A percentile compares a stretch with the other conserved stretches of the same genome.
These are phyloP conservation scores for Fraxinus greggii DNA, from an alignment of 305 asterid genomes.

Conservation along the genomic window DNA sequence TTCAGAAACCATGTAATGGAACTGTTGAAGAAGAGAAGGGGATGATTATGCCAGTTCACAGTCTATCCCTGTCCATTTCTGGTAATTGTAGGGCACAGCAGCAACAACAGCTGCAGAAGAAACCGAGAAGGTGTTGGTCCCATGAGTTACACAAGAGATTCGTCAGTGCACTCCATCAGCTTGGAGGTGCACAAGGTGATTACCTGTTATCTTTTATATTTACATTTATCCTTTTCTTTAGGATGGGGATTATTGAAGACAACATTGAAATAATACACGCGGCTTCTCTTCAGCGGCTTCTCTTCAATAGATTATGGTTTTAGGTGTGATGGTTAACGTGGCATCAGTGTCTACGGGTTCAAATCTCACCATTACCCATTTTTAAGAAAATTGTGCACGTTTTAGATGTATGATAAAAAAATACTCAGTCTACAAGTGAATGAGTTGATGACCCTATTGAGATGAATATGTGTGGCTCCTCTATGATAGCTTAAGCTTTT, in stretches of 20 bases:
- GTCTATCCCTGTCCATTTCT: not conserved
- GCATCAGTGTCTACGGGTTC: not conserved
- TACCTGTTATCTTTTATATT: not conserved
- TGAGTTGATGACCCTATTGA: not conserved
- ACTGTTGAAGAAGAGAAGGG: not conserved
- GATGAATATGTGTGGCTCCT: not conserved
- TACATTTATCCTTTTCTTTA: not conserved
- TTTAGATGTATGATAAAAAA: not conserved
- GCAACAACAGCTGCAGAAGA: not conserved
- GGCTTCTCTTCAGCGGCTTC: no score
- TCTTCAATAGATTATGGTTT: not conserved
- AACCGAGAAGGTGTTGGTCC: constrained; percentile 19
- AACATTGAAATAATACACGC: not conserved
- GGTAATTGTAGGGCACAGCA: not conserved
- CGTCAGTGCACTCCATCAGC: constrained; percentile 8
- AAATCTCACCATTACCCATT: no score
- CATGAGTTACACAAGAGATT: constrained; percentile 14
- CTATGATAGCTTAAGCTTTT: not conserved
- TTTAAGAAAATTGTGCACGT: not conserved
- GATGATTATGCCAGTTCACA: not conserved
- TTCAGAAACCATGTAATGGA: not conserved
- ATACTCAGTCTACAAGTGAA: not conserved
- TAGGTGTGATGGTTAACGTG: not conserved
- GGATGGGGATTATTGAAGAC: not conserved
- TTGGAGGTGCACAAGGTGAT: constrained; percentile 21